Base-by-base conservation (phyloP, 1,284 basidiomycete species). In the Puccinia novopanici region DNA sequence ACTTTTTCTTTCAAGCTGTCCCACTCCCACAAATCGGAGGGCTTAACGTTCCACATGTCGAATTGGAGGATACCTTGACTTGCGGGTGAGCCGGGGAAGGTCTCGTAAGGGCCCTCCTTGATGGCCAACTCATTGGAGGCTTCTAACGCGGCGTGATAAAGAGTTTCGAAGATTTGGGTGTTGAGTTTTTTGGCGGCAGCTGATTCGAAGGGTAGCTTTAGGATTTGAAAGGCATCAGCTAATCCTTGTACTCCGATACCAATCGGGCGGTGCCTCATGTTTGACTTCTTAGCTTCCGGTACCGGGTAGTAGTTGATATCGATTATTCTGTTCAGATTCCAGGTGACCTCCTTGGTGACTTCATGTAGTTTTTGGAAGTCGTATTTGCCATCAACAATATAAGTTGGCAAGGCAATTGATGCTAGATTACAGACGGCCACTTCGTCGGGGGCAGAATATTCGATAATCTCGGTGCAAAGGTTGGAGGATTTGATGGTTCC, bases 401-500 rank as follows among this genome's bases (percentile, higher is more conserved):
- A 87, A 27, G 86, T 86, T 15, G 97, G 97, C 9, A 99, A 91
- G 6, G 97, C 95, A 82, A 99, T 90, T 12, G 97, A 99, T 17
- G 97, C 97, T 80, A 99, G 90, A 88, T 99, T 99, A 90, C 97
- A 99, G 63, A 99, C 97, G 70, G 97, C 97, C 0, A 93, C 95
- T 88, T 99, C 97, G 81, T 99, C 97, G 0, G 96, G 95, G 15
- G 96, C 90, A 75, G 94, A 96, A 88, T 98, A 99, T 87, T 99
- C 94, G 86, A 99, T 93, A 86, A 99, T 99, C 87, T 99, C 97
- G 15, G 96, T 98, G 89, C 97, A 99, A 63, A 99, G 88, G 87
- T 99, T 99, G 81, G 96, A 98, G 6, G 94, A 97, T 89, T 98
- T 99, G 91, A 99, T 99, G 24, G 94, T 97, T 71, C 97, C 97